phyloP scores from a whole-genome alignment of 106 monocot genomes.

The Hemerocallis citrina region DNA sequence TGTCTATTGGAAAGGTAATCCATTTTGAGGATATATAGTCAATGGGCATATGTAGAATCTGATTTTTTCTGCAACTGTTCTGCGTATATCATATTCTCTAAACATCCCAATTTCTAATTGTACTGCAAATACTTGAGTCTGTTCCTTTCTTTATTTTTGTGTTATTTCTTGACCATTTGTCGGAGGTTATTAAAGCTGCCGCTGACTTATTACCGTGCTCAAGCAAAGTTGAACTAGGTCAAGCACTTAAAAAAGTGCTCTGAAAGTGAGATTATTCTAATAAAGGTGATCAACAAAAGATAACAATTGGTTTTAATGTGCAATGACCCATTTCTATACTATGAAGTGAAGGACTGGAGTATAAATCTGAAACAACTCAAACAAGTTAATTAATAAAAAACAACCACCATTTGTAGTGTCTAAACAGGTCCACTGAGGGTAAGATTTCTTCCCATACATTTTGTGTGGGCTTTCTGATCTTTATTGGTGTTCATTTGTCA shows the following conservation, averaged over 20 bases:
- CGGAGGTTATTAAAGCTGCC: not conserved
- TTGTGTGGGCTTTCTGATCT: not conserved
- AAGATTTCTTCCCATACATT: not conserved
- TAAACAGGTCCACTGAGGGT: not conserved
- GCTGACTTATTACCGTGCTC: not conserved
- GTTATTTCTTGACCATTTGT: not conserved
- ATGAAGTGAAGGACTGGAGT: not conserved
- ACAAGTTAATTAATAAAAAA: not conserved
- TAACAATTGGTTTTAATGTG: not conserved
- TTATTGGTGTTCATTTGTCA: too few relatives aligned
- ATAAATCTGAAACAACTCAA: not conserved
- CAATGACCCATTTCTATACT: not conserved
- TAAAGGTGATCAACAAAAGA: not conserved
- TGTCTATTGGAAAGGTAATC: not conserved
- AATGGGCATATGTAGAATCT: not conserved
- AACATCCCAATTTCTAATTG: not conserved
- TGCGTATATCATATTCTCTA: not conserved
- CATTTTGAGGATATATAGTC: not conserved
- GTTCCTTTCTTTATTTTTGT: not conserved
- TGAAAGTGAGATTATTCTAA: not conserved
- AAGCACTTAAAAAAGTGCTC: not conserved
- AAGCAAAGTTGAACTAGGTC: too few relatives aligned
- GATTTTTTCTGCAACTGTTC: not conserved
- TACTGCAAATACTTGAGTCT: not conserved
- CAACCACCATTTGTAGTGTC: not conserved